Conservation (phyloP, 163 green algal species). For the Prototheca wickerhamii region DNA sequence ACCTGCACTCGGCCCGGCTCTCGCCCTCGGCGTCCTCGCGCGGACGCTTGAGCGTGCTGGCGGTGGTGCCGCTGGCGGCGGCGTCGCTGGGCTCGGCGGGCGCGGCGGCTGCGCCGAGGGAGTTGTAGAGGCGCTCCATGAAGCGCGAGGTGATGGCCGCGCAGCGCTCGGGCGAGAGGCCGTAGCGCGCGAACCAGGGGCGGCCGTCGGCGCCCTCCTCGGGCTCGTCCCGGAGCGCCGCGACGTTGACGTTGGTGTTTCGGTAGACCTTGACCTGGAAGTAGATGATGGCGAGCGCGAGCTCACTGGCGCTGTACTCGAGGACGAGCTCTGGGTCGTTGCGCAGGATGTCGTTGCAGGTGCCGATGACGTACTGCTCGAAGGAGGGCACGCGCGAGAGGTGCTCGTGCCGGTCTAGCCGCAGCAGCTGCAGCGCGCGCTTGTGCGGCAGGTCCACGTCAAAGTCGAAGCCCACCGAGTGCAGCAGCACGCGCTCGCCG, state of each 20-base stretch:
- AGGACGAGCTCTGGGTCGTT: conserved; percentile 21
- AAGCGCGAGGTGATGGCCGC: conserved; percentile 15
- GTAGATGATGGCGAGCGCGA: conserved; percentile 17
- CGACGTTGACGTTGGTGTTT: background rate
- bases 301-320: conserved; percentile 7
- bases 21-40: background rate
- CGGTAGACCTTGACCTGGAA: conserved; percentile 19
- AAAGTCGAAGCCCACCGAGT: conserved; percentile 33
- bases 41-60: background rate
- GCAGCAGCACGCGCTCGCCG: conserved; percentile 19
- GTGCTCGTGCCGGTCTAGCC: conserved; percentile 1
- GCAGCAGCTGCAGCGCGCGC: conserved; percentile 7
- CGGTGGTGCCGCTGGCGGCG: background rate
- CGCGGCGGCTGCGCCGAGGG: background rate
- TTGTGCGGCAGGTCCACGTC: conserved; percentile 22
- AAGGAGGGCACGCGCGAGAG: background rate
- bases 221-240: conserved; percentile 1
- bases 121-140: conserved; percentile 3
- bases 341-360: conserved; percentile 19
- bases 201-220: conserved; percentile 2
- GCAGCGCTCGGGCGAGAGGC: conserved; percentile 10
- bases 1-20: no score
- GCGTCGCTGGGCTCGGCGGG: background rate
- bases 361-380: conserved; percentile 4
- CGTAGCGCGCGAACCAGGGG: conserved; percentile 24